These are phyloP conservation scores for Blastomyces parvus DNA, from an alignment of 2,329 filamentous ascomycete genomes.

Conservation along the genomic window DNA sequence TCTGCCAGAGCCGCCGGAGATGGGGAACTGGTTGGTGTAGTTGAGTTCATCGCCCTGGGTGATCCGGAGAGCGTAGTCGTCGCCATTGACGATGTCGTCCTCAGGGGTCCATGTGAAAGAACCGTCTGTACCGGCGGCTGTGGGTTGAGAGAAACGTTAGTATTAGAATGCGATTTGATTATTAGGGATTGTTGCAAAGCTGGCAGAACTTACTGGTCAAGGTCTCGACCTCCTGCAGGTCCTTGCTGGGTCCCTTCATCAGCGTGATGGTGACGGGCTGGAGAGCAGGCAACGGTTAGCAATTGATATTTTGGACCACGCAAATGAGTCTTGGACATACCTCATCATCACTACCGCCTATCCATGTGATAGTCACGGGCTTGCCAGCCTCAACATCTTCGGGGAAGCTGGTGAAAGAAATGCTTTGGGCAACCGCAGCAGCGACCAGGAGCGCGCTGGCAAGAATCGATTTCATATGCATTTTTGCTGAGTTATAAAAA, in stretches of 20 bases:
- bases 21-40: slow-evolving; percentile 46
- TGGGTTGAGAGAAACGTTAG: background rate
- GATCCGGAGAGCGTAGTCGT: slow-evolving; percentile 53
- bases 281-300: slow-evolving; percentile 14
- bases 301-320: background rate
- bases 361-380: slow-evolving; percentile 42
- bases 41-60: slow-evolving; percentile 44
- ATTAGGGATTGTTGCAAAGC: background rate
- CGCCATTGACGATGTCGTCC: slow-evolving; percentile 33
- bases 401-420: slow-evolving; percentile 47
- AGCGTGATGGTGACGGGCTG: slow-evolving; percentile 48
- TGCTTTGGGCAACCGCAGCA: slow-evolving; percentile 38
- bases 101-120: slow-evolving; percentile 45
- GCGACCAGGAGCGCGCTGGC: slow-evolving; percentile 37
- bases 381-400: slow-evolving; percentile 41
- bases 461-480: slow-evolving; percentile 45
- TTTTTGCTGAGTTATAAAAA: slow-evolving; percentile 23
- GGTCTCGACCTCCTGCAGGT: slow-evolving; percentile 43
- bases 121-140: slow-evolving; percentile 37
- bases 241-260: slow-evolving; percentile 41
- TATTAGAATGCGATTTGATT: background rate
- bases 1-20: slow-evolving; percentile 31
- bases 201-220: slow-evolving; percentile 37
- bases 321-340: slow-evolving; percentile 16
- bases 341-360: slow-evolving; percentile 27